phyloP scores from a whole-genome alignment of 306 rosid genomes.

The Cyclanthera cordifolia region DNA sequence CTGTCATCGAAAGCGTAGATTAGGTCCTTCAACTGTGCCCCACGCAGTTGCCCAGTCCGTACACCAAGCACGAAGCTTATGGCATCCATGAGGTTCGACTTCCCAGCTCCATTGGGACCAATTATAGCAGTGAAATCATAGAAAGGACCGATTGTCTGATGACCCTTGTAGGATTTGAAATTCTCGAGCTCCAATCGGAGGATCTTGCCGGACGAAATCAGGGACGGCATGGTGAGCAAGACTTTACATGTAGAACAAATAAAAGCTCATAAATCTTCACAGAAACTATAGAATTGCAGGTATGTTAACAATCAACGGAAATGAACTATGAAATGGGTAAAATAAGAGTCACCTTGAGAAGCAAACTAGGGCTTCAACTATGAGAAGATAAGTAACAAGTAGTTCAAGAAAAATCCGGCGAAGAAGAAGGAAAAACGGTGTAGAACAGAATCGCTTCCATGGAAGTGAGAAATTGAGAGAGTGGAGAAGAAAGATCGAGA shows the following conservation, averaged over 20 bases:
- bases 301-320: neutral
- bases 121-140: conserved; percentile 85
- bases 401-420: neutral
- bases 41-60: conserved; percentile 92
- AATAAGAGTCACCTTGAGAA: neutral
- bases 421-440: neutral
- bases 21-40: conserved; percentile 85
- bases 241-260: neutral
- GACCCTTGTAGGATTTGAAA: conserved; percentile 92
- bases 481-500: neutral
- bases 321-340: neutral
- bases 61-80: conserved; percentile 97
- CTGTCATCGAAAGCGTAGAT: conserved; percentile 83
- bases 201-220: conserved; percentile 71
- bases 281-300: neutral
- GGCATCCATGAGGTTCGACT: conserved; percentile 98
- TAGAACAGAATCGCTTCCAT: neutral
- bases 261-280: neutral
- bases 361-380: conserved; percentile 6
- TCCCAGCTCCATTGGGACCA: conserved; percentile 95
- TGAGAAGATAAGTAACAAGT: neutral
- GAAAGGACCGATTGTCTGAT: conserved; percentile 82
- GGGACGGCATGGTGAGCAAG: conserved; percentile 55
- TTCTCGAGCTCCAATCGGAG: conserved; percentile 77
- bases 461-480: neutral